Evolutionary conservation across 352 stramenopile genomes (phyloP).

Genomic region (Aphanomyces euteiches): DNA sequence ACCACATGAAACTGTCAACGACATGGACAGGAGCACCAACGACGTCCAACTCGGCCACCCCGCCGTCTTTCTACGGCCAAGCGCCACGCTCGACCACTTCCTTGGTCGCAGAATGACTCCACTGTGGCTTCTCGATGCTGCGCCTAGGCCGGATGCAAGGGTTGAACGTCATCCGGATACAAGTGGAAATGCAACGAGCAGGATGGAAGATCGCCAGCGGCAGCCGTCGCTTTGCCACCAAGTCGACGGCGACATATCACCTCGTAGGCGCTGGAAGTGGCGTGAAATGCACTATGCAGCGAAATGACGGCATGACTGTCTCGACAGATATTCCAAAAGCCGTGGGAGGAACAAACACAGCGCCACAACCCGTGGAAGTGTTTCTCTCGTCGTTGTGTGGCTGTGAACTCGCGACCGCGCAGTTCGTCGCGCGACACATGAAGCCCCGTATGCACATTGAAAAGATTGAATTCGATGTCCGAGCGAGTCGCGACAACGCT

Average conservation of each 20-base stretch:
- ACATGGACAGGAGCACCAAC: no score
- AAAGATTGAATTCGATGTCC: slow-evolving; percentile 47
- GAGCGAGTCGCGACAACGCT: slow-evolving; percentile 41
- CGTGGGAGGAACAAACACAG: slow-evolving; percentile 48
- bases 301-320: slow-evolving; percentile 25
- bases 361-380: slow-evolving; percentile 54
- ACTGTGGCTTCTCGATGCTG: no score
- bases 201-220: neutral
- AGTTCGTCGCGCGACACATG: slow-evolving; percentile 53
- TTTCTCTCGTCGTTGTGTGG: slow-evolving; percentile 49
- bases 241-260: slow-evolving; percentile 12
- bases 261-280: neutral
- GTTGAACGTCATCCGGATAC: no score
- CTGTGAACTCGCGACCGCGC: slow-evolving; percentile 53
- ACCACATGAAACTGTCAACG: neutral
- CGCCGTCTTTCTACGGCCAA: no score
- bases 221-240: neutral
- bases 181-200: no score
- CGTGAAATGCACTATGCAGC: slow-evolving; percentile 17
- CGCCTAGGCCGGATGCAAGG: no score
- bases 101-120: no score
- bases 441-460: slow-evolving; percentile 43
- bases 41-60: no score
- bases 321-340: slow-evolving; percentile 45
- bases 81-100: no score